A percentile compares a stretch with the other conserved stretches of the same genome.
Evolutionary conservation across 768 basidiomycete species (phyloP).

Genomic region (Boletus rubropictus): DNA sequence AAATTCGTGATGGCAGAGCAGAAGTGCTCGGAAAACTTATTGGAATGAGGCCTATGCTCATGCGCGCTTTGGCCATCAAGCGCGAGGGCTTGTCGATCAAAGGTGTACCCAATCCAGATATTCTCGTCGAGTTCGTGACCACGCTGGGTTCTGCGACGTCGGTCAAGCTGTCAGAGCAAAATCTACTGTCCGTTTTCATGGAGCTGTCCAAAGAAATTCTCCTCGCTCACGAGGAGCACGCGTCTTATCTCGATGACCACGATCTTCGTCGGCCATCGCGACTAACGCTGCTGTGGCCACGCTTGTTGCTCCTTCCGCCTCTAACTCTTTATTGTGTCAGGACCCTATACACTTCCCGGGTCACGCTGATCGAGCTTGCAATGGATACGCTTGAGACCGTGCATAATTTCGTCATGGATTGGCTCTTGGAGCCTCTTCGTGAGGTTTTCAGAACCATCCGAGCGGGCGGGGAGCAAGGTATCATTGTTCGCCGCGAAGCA

Average conservation of each 20-base stretch:
- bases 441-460: conserved; percentile 80
- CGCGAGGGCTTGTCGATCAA: neutral
- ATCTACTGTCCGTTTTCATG: conserved; percentile 10
- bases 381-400: conserved; percentile 61
- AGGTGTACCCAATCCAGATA: conserved; percentile 5
- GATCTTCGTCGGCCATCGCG: conserved; percentile 62
- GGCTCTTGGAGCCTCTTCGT: conserved; percentile 82
- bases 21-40: conserved; percentile 60
- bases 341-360: conserved; percentile 53
- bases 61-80: conserved; percentile 26
- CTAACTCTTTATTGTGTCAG: conserved; percentile 48
- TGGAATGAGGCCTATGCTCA: conserved; percentile 45
- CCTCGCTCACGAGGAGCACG: conserved; percentile 25
- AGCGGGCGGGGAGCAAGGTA: conserved; percentile 66
- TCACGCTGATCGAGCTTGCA: conserved; percentile 49
- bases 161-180: conserved; percentile 9
- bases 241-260: conserved; percentile 25
- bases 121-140: conserved; percentile 21
- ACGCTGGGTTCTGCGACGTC: conserved; percentile 17
- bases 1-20: conserved; percentile 62
- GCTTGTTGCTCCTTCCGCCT: conserved; percentile 70
- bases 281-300: conserved; percentile 75
- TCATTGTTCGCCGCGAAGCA: conserved; percentile 75
- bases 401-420: conserved; percentile 69
- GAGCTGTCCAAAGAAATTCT: conserved; percentile 18